Percentiles rank a stretch among this genome's conserved stretches.
phyloP scores from a whole-genome alignment of 1,139 yeast genomes.

The Scheffersomyces segobiensis region DNA sequence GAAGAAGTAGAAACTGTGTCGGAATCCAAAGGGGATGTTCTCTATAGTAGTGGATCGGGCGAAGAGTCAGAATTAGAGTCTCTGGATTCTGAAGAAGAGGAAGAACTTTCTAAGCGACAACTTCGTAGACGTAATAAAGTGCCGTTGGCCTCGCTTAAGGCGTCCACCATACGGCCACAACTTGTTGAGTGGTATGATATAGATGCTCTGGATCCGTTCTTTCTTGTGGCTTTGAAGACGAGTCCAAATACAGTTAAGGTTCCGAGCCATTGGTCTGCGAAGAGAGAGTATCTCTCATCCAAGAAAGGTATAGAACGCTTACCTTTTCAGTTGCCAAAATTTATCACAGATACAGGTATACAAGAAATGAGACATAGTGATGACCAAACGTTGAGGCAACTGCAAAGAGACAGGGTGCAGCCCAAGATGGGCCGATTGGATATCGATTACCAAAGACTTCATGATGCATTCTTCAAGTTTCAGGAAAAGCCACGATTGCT shows the following conservation, averaged over 20 bases:
- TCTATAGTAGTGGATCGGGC: constrained; percentile 8
- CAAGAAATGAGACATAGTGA: constrained; percentile 78
- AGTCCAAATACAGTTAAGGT: constrained; percentile 70
- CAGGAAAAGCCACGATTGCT: constrained; percentile 73
- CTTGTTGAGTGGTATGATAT: constrained; percentile 85
- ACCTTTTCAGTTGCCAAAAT: constrained; percentile 77
- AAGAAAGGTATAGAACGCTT: constrained; percentile 69
- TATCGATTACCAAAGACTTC: constrained; percentile 78
- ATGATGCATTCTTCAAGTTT: constrained; percentile 83
- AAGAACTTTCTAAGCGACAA: constrained; percentile 40
- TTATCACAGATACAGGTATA: constrained; percentile 82
- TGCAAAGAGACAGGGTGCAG: constrained; percentile 81
- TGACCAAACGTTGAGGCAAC: constrained; percentile 60
- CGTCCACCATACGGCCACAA: constrained; percentile 62
- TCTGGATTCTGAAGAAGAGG: constrained; percentile 4
- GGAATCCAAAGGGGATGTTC: neutral
- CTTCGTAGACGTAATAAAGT: constrained; percentile 53
- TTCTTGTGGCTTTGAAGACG: constrained; percentile 65
- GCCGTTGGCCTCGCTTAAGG: constrained; percentile 68
- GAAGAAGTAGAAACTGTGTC: constrained; percentile 22
- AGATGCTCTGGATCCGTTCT: constrained; percentile 76
- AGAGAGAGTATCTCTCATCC: constrained; percentile 75
- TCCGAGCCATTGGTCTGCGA: constrained; percentile 83
- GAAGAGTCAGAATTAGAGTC: constrained; percentile 9
- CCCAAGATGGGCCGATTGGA: constrained; percentile 89